Evolutionary conservation across 441 rosid genomes (phyloP), one percentile per base, ranked within the genome.

Genomic region (Erysimum cheiri): DNA sequence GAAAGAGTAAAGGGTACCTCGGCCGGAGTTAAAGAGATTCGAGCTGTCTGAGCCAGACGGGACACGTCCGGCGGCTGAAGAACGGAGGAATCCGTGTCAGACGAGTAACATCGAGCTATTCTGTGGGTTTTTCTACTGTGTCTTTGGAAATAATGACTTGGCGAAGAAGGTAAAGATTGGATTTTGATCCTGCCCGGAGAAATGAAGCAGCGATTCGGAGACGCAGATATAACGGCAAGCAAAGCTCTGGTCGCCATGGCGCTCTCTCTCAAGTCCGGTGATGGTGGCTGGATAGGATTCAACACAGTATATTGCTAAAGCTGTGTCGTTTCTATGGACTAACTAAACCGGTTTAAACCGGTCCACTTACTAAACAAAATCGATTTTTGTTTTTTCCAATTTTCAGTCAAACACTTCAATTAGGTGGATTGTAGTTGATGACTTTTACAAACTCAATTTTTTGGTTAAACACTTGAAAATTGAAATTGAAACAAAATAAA

Each of bases 1-100:
- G 13, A 9, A 15, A 52, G 15, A 17, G 11, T 9, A 24, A 39
- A 4, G 31, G 26, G 52, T 41, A 88, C 96, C 91, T 93, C 90
- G 0, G 60, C 54, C 0, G 88, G 87, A 46, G 88, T 74, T 47
- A 90, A 86, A 40, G 92, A 86, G 72, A 91, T 90, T 59, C 96
- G 87, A 70, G 98, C 91, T 46, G 88, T 90, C 76, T 89, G 77
- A 8, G 98, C 92, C 64, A 91, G 78, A 70, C 81, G 85, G 39
- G 84, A 64, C 11, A 90, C 70, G 58, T 90, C 94, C 3, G 91
- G 94, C 22, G 75, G 79, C 63, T 28, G 68, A 64, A 70, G 79
- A 41, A 1, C 50, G 12, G 79, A 64, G 17, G 78, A 33, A 12
- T 56, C 60, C 5, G 63, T 2, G 5, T 64, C 79, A 35, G 75